Conservation (phyloP, 768 basidiomycete species). For the Termitomyces eurrhizus region DNA sequence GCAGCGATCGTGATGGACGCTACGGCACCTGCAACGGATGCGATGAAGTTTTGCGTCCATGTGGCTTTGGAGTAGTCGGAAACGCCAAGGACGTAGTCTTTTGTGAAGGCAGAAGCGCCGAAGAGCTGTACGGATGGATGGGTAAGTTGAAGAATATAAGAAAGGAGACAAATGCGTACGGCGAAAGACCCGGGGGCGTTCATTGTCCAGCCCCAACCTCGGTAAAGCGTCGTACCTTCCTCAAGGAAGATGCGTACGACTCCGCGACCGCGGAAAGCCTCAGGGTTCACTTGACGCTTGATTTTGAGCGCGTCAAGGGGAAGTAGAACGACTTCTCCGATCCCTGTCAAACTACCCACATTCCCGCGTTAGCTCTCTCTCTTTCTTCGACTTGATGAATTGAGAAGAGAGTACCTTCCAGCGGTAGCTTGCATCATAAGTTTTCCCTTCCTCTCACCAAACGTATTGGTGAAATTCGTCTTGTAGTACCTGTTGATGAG, state of each 20-base stretch:
- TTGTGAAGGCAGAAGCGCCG: conserved; percentile 91
- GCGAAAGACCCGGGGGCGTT: conserved; percentile 97
- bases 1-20: conserved; percentile 96
- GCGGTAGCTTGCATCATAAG: conserved; percentile 94
- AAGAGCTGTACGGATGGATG: conserved; percentile 66
- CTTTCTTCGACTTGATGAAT: background rate
- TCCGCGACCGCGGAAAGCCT: conserved; percentile 94
- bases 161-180: conserved; percentile 41
- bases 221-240: conserved; percentile 89
- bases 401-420: conserved; percentile 61
- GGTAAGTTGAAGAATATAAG: background rate
- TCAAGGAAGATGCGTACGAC: conserved; percentile 86
- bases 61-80: conserved; percentile 93
- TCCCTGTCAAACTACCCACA: conserved; percentile 57
- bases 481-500: conserved; percentile 81
- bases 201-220: conserved; percentile 99
- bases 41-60: conserved; percentile 96
- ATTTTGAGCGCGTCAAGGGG: conserved; percentile 97
- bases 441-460: conserved; percentile 94
- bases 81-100: conserved; percentile 89
- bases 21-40: conserved; percentile 90
- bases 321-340: conserved; percentile 98
- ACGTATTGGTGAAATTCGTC: conserved; percentile 71
- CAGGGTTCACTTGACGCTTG: conserved; percentile 97
- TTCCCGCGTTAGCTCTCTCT: background rate